Conservation (phyloP, 2,329 filamentous ascomycete species). For the Incumbomyces lentus region DNA sequence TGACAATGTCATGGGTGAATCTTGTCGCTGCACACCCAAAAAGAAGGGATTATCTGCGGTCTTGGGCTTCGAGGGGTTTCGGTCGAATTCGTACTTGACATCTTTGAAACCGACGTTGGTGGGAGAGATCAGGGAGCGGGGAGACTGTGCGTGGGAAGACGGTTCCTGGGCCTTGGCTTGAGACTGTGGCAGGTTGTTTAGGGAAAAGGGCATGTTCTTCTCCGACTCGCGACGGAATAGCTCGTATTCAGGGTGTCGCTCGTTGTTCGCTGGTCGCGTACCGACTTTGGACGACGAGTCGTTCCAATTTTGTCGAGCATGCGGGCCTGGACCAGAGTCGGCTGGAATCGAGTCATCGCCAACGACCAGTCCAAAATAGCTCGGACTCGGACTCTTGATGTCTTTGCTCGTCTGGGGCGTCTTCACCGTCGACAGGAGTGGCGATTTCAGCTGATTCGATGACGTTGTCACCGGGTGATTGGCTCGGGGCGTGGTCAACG, state of each 20-base stretch:
- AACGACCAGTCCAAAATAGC: slow-evolving; percentile 73
- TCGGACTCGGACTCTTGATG: slow-evolving; percentile 47
- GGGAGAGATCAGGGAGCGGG: neutral
- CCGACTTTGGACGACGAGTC: slow-evolving; percentile 59
- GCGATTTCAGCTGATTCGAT: slow-evolving; percentile 42
- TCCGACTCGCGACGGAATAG: slow-evolving; percentile 67
- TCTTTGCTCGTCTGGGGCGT: slow-evolving; percentile 30
- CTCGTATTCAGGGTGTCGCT: slow-evolving; percentile 73
- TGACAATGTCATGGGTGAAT: slow-evolving; percentile 39
- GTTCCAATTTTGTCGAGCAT: slow-evolving; percentile 65
- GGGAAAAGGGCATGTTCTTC: slow-evolving; percentile 28
- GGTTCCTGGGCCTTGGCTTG: neutral
- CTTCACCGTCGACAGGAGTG: slow-evolving; percentile 33
- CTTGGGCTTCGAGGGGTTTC: neutral
- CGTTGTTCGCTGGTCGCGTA: slow-evolving; percentile 58
- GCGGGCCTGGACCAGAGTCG: slow-evolving; percentile 48
- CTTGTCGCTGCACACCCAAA: slow-evolving; percentile 36
- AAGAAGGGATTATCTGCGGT: slow-evolving; percentile 20
- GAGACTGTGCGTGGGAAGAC: neutral
- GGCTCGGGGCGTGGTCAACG: slow-evolving; percentile 42
- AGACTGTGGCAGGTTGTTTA: slow-evolving; percentile 1
- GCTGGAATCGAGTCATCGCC: slow-evolving; percentile 51
- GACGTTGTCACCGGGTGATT: slow-evolving; percentile 45
- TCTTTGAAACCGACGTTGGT: neutral
- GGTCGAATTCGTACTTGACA: slow-evolving; percentile 15